phyloP scores from a whole-genome alignment of 768 basidiomycete genomes.

The Artomyces pyxidatus region DNA sequence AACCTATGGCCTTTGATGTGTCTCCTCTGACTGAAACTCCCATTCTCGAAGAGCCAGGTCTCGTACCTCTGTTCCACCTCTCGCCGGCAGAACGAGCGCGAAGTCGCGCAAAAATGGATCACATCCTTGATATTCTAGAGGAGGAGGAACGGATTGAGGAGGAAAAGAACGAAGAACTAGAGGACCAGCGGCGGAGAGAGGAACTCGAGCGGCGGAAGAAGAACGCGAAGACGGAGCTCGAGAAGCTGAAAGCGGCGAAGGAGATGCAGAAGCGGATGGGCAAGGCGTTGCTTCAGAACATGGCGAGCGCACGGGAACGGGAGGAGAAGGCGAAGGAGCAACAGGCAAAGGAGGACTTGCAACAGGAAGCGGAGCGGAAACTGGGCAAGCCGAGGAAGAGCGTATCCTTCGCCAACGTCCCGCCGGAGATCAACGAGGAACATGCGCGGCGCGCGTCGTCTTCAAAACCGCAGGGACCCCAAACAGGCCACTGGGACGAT shows the following conservation, averaged over 20 bases:
- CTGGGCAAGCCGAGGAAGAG: constrained; percentile 44
- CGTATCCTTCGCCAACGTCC: constrained; percentile 54
- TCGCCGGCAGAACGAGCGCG: constrained; percentile 39
- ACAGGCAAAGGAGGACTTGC: constrained; percentile 22
- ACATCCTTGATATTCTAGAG: constrained; percentile 61
- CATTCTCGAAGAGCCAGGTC: constrained; percentile 33
- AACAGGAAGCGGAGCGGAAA: constrained; percentile 21
- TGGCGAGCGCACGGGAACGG: constrained; percentile 32
- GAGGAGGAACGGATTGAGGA: constrained; percentile 53
- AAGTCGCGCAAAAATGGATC: constrained; percentile 49
- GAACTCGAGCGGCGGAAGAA: constrained; percentile 44
- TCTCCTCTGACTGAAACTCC: constrained; percentile 17
- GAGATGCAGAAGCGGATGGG: constrained; percentile 78
- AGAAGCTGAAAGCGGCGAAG: constrained; percentile 28
- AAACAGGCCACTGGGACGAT: constrained; percentile 41
- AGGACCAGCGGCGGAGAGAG: constrained; percentile 36
- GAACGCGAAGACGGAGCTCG: constrained; percentile 34
- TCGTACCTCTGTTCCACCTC: constrained; percentile 40
- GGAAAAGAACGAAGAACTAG: constrained; percentile 31
- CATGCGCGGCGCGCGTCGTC: constrained; percentile 16
- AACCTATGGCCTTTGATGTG: constrained; percentile 31
- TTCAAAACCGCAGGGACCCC: constrained; percentile 2
- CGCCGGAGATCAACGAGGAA: constrained; percentile 19
- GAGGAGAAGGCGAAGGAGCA: constrained; percentile 28
- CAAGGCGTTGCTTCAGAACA: constrained; percentile 46